Evolutionary conservation across 352 stramenopile species (phyloP).

Genomic region (Sclerospora graminicola): DNA sequence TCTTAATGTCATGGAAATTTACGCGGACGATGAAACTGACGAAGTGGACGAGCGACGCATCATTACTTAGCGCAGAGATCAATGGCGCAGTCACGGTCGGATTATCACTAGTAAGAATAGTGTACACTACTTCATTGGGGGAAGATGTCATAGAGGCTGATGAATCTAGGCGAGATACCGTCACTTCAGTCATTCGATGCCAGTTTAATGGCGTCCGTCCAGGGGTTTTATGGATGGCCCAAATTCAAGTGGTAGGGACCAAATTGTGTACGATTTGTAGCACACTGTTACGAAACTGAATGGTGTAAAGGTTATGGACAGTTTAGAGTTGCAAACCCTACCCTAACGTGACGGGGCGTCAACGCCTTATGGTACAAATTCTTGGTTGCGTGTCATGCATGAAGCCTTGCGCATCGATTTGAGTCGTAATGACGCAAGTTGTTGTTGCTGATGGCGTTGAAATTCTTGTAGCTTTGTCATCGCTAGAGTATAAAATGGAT

Average conservation of each 20-base stretch:
- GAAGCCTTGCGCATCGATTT: too few relatives aligned
- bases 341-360: too few relatives aligned
- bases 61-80: conserved; percentile 51
- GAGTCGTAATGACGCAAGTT: conserved; percentile 21
- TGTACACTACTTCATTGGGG: conserved; percentile 29
- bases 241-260: conserved; percentile 3
- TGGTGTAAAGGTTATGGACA: too few relatives aligned
- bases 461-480: conserved; percentile 40
- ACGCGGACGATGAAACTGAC: conserved; percentile 53
- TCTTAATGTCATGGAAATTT: too few relatives aligned
- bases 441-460: conserved; percentile 29
- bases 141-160: conserved; percentile 3
- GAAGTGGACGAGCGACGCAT: conserved; percentile 50
- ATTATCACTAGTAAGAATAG: conserved; percentile 42
- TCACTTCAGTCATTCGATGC: conserved; percentile 31
- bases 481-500: conserved; percentile 33
- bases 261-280: conserved; percentile 1
- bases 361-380: too few relatives aligned
- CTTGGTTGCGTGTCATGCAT: not conserved
- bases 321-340: too few relatives aligned
- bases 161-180: conserved; percentile 23
- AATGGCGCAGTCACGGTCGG: conserved; percentile 40
- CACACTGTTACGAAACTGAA: too few relatives aligned
- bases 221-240: too few relatives aligned
- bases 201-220: too few relatives aligned